Evolutionary conservation across 257 asterid species (phyloP).

Genomic region (Solanum paucissectum): DNA sequence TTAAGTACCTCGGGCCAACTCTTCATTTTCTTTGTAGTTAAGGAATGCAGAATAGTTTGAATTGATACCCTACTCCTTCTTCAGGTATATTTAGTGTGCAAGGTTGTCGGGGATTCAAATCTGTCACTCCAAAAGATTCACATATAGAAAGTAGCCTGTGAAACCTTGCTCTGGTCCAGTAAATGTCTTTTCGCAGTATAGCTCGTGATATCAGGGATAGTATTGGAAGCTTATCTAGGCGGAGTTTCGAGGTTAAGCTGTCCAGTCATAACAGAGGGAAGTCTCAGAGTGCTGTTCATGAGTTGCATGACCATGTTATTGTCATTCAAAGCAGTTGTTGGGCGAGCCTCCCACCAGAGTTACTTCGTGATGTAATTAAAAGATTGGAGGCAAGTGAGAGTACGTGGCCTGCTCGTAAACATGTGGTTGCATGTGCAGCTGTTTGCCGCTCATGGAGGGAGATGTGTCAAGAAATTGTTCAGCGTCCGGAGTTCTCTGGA

Average conservation of each 20-base stretch:
- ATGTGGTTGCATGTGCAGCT: conserved; percentile 74
- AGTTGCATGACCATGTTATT: conserved; percentile 50
- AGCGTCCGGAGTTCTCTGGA: conserved; percentile 50
- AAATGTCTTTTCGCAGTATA: conserved; percentile 72
- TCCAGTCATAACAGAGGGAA: conserved; percentile 41
- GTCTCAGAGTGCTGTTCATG: conserved; percentile 73
- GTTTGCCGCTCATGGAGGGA: conserved; percentile 90
- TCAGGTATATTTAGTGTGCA: conserved; percentile 3
- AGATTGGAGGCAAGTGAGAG: conserved; percentile 79
- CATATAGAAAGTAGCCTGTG: not conserved
- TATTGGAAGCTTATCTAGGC: conserved; percentile 69
- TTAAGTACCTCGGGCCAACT: conserved; percentile 5
- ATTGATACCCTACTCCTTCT: conserved; percentile 7
- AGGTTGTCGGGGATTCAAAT: conserved; percentile 4
- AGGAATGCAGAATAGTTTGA: conserved; percentile 30
- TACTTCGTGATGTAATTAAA: conserved; percentile 63
- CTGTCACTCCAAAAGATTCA: not conserved
- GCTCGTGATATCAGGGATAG: conserved; percentile 82
- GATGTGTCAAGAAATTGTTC: conserved; percentile 70
- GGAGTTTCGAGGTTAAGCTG: conserved; percentile 54
- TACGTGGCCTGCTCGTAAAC: conserved; percentile 77
- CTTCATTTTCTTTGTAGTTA: conserved; percentile 43
- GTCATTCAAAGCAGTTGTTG: conserved; percentile 74
- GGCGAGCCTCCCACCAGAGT: conserved; percentile 78
- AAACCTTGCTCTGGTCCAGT: conserved; percentile 9